phyloP scores from a whole-genome alignment of 2,329 filamentous ascomycete species.

The Corynespora cassiicola region DNA sequence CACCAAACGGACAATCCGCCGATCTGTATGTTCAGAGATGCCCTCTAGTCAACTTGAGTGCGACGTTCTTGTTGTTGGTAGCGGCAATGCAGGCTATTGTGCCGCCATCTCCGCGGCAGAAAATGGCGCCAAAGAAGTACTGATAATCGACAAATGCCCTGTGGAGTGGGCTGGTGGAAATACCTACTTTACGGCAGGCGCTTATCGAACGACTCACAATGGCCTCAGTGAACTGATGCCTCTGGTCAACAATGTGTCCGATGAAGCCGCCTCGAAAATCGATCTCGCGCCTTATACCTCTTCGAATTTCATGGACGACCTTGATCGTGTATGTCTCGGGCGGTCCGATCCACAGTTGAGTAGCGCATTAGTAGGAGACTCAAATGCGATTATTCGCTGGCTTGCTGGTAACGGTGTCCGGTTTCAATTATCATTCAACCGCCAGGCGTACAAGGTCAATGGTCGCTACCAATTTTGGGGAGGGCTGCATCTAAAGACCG shows the following conservation, averaged over 20 bases:
- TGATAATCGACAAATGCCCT: slow-evolving; percentile 68
- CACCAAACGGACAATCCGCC: too few relatives aligned
- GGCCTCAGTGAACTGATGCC: slow-evolving; percentile 66
- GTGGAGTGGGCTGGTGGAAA: slow-evolving; percentile 68
- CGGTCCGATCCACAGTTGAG: slow-evolving; percentile 60
- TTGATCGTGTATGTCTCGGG: slow-evolving; percentile 63
- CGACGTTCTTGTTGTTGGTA: slow-evolving; percentile 63
- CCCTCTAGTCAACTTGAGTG: too few relatives aligned
- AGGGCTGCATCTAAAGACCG: slow-evolving; percentile 65
- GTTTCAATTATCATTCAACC: slow-evolving; percentile 68
- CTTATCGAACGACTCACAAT: slow-evolving; percentile 63
- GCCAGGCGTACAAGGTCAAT: slow-evolving; percentile 70
- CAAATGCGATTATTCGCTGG: slow-evolving; percentile 61
- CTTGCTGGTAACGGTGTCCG: slow-evolving; percentile 59
- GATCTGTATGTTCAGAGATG: too few relatives aligned
- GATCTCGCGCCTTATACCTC: slow-evolving; percentile 65
- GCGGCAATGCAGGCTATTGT: slow-evolving; percentile 70
- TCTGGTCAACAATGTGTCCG: slow-evolving; percentile 64
- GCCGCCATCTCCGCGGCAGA: slow-evolving; percentile 65
- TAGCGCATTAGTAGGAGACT: slow-evolving; percentile 59
- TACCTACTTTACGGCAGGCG: slow-evolving; percentile 70
- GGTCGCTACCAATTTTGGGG: slow-evolving; percentile 71
- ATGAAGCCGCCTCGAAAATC: slow-evolving; percentile 56
- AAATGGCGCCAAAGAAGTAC: slow-evolving; percentile 51
- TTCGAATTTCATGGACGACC: slow-evolving; percentile 62